Evolutionary conservation across 345 rosid species (phyloP).

Genomic region (Brassica rapa): DNA sequence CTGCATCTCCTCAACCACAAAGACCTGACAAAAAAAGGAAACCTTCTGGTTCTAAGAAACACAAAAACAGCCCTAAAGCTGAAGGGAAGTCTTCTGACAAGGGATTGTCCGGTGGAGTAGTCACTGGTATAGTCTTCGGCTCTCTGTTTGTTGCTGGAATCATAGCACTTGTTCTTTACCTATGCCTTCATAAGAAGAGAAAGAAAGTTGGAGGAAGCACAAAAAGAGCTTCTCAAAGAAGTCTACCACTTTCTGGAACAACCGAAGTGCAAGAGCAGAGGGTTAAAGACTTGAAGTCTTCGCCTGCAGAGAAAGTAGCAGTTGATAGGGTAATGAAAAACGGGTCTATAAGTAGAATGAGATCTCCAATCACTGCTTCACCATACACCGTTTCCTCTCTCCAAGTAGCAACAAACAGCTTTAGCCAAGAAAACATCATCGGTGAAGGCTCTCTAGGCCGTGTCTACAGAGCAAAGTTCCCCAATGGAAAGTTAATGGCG

Average conservation of each 20-base stretch:
- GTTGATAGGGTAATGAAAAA: constrained; percentile 67
- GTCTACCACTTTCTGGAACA: constrained; percentile 46
- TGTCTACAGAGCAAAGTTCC: constrained; percentile 87
- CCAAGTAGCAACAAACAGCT: constrained; percentile 89
- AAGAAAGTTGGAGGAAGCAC: constrained; percentile 43
- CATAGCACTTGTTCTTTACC: constrained; percentile 51
- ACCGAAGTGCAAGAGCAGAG: constrained; percentile 65
- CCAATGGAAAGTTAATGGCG: constrained; percentile 93
- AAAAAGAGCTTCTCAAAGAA: constrained; percentile 50
- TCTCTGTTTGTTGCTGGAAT: constrained; percentile 55
- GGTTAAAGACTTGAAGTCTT: constrained; percentile 70
- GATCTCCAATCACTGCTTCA: constrained; percentile 79
- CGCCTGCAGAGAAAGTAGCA: constrained; percentile 66
- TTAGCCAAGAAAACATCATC: constrained; percentile 81
- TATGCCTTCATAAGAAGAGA: constrained; percentile 53
- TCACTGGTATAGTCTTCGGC: constrained; percentile 68
- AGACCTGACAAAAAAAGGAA: constrained; percentile 47
- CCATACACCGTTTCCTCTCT: constrained; percentile 82
- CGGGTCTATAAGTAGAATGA: constrained; percentile 70
- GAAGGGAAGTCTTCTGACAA: constrained; percentile 47
- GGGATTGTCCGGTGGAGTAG: constrained; percentile 61
- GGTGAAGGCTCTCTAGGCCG: constrained; percentile 99
- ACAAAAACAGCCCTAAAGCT: constrained; percentile 34
- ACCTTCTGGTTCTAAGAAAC: constrained; percentile 50
- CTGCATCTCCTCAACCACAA: constrained; percentile 77